Evolutionary conservation across 192 early-diverging fungal genomes (phyloP), one percentile per base, ranked within the genome.

Genomic region (Entomortierella lignicola): DNA sequence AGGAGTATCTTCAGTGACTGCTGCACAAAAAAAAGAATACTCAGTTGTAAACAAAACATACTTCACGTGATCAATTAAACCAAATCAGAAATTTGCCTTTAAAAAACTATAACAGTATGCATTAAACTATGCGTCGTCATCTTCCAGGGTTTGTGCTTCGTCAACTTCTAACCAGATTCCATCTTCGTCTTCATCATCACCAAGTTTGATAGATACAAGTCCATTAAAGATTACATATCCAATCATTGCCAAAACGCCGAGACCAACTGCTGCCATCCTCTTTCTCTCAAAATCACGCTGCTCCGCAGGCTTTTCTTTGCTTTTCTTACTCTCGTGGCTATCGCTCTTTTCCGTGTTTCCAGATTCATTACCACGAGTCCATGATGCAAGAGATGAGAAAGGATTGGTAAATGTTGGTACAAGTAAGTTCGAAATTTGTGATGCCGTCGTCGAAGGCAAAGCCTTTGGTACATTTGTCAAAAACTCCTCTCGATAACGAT

Each of bases 151-250:
- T 1, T 12, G 11, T 20, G 20, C n/a, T 2, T 44, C 58, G n/a
- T 44, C 42, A 2, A 42, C 42, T 26, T n/a, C 58, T 12, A 25
- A 8, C 23, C 8, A 17, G 18, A 34, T 34, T 1, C 37, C 31
- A 17, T 54, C 64, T 5, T 56, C 54, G 2, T 55, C 41, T 8
- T 66, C 64, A n/a, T 66, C 54, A 5, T 30, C 41, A 7, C 50
- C 54, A 43, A 43, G 50, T 21, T 81, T 74, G 64, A 91, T 86
- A 34, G 71, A 67, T 11, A 93, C 67, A 37, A 93, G 84, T n/a
- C 88, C 90, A 70, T 93, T 86, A 27, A 81, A 73, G 55, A 87
- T 82, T 21, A 91, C 80, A 82, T 89, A 91, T 20, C 55, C 83
- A 27, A 83, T 30, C 50, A 89, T 72, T 20, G 83, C 65, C 12